Percentiles rank a stretch among this genome's conserved stretches.
Conservation (phyloP, 2,329 filamentous ascomycete species). For the Microsporum ferrugineum region DNA sequence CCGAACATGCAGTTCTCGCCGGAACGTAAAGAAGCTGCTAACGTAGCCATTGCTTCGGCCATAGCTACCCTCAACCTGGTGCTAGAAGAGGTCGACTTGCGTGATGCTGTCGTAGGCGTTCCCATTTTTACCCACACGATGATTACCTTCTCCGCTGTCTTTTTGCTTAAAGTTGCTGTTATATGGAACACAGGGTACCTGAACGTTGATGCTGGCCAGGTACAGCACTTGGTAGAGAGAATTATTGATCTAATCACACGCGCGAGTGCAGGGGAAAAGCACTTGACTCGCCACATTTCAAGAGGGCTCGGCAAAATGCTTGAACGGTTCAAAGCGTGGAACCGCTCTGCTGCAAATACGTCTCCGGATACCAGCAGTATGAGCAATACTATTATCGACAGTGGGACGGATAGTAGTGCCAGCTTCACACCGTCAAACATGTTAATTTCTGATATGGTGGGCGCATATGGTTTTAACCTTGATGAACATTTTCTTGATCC, state of each 20-base stretch:
- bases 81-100: conserved; percentile 39
- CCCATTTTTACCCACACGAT: conserved; percentile 37
- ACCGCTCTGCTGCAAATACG: conserved; percentile 11
- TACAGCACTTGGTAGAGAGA: conserved; percentile 29
- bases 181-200: conserved; percentile 35
- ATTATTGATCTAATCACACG: conserved; percentile 32
- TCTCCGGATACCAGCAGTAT: not conserved
- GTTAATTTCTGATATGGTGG: conserved; percentile 35
- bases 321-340: conserved; percentile 32
- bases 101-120: conserved; percentile 39
- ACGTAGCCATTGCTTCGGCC: conserved; percentile 38
- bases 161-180: conserved; percentile 35
- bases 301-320: conserved; percentile 33
- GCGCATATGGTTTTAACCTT: conserved; percentile 32
- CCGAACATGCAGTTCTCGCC: conserved; percentile 35
- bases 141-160: conserved; percentile 37
- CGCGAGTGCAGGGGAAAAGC: conserved; percentile 32
- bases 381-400: not conserved
- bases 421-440: conserved; percentile 22
- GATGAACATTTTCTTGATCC: conserved; percentile 34
- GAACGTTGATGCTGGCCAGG: conserved; percentile 29
- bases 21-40: conserved; percentile 35
- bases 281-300: conserved; percentile 33
- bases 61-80: conserved; percentile 39
- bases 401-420: not conserved